Evolutionary conservation across 345 rosid species (phyloP).

Genomic region (Xanthoceras sorbifolium): DNA sequence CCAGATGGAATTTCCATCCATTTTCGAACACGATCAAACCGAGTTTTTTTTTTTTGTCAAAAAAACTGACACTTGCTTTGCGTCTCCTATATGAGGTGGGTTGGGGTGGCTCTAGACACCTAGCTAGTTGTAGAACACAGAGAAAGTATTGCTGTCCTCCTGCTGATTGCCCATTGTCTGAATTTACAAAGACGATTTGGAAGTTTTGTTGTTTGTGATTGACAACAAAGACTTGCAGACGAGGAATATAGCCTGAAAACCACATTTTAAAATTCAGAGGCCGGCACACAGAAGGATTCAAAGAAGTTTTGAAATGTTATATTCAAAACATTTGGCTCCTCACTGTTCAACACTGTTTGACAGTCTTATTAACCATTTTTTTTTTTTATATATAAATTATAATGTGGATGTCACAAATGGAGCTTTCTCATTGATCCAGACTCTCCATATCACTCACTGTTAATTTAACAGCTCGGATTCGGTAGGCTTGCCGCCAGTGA

Average conservation of each 20-base stretch:
- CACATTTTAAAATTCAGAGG: constrained; percentile 13
- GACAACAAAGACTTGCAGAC: constrained; percentile 13
- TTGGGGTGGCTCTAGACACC: background rate
- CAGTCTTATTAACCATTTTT: background rate
- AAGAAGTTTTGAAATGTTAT: background rate
- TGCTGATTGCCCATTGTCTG: constrained; percentile 36
- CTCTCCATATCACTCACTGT: background rate
- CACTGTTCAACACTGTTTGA: background rate
- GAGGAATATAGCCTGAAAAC: constrained; percentile 26
- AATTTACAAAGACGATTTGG: constrained; percentile 23
- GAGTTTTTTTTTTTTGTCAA: too few relatives aligned
- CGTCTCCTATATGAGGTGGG: constrained; percentile 8
- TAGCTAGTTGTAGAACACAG: constrained; percentile 13
- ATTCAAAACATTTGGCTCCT: background rate
- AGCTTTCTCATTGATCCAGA: background rate
- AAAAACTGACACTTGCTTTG: constrained; percentile 3
- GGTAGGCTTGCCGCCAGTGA: too few relatives aligned
- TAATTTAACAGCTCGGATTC: too few relatives aligned
- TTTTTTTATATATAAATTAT: background rate
- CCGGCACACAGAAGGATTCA: constrained; percentile 34
- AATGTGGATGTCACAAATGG: background rate
- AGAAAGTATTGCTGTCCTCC: constrained; percentile 10
- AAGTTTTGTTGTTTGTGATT: constrained; percentile 2
- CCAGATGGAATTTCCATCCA: constrained; percentile 28
- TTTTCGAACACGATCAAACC: constrained; percentile 6